These are phyloP conservation scores for Chaetoscypha palmicola DNA, from an alignment of 2,329 filamentous ascomycete genomes.

Conservation along the genomic window DNA sequence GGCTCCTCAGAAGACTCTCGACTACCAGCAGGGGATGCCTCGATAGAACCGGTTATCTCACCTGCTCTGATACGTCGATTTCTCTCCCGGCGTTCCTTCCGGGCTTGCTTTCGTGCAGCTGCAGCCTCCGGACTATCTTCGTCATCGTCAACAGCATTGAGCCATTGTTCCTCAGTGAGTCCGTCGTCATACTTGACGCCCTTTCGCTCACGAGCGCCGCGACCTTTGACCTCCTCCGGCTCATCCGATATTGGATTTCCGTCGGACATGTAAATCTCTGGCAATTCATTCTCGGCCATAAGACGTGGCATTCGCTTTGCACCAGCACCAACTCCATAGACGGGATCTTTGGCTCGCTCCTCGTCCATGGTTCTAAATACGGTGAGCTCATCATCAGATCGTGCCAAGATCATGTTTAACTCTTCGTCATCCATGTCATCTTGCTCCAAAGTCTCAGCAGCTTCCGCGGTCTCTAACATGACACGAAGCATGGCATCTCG, in stretches of 20 bases:
- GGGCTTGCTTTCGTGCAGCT: constrained; percentile 80
- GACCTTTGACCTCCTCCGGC: constrained; percentile 69
- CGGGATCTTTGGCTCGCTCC: constrained; percentile 56
- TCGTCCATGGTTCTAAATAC: constrained; percentile 80
- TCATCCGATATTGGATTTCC: constrained; percentile 76
- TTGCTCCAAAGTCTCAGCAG: constrained; percentile 64
- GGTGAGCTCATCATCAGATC: constrained; percentile 70
- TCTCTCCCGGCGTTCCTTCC: constrained; percentile 68
- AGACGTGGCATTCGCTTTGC: constrained; percentile 67
- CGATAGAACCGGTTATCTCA: constrained; percentile 34
- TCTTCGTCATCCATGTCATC: constrained; percentile 99
- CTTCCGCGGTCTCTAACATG: constrained; percentile 76
- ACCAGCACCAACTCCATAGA: constrained; percentile 62
- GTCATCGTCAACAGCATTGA: constrained; percentile 94
- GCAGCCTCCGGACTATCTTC: constrained; percentile 92
- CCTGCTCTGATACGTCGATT: constrained; percentile 61
- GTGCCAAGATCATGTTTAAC: constrained; percentile 87
- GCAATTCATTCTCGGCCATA: constrained; percentile 79
- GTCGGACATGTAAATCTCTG: constrained; percentile 88
- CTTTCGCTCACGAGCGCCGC: constrained; percentile 90
- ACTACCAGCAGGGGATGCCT: constrained; percentile 69
- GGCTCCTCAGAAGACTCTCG: constrained; percentile 78
- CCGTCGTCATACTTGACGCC: constrained; percentile 95
- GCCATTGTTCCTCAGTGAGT: constrained; percentile 96
- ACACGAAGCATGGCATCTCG: constrained; percentile 95